These are phyloP conservation scores for Triticum dicoccoides DNA, from an alignment of 176 grass and related monocot species.

Conservation along the genomic window DNA sequence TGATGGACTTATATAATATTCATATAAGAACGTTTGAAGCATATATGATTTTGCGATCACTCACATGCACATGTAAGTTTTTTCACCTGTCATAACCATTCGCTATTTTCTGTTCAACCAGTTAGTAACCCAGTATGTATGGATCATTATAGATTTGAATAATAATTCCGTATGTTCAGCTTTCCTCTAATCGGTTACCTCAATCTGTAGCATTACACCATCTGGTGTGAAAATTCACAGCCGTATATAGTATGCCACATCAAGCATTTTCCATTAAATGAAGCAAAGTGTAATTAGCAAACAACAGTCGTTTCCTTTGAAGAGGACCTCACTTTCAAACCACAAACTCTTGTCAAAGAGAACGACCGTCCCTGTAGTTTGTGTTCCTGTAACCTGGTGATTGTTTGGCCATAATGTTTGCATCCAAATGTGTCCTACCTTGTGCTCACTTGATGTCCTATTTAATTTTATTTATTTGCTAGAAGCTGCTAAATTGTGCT, in stretches of 20 bases:
- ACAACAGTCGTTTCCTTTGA: neutral
- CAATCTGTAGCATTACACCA: neutral
- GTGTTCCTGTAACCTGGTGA: neutral
- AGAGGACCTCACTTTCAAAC: neutral
- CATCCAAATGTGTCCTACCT: neutral
- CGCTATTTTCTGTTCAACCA: neutral
- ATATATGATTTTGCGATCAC: conserved; percentile 4
- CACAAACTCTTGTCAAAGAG: neutral
- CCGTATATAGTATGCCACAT: neutral
- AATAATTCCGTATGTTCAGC: neutral
- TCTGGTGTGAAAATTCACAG: neutral
- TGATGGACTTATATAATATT: neutral
- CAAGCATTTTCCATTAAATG: neutral
- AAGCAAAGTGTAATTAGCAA: neutral
- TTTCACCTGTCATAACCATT: conserved; percentile 13
- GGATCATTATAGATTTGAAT: neutral
- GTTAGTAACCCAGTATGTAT: neutral
- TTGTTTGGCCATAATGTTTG: neutral
- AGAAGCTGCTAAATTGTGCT: neutral
- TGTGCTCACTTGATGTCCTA: neutral
- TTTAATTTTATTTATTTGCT: neutral
- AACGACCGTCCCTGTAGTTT: neutral
- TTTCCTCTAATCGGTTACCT: neutral
- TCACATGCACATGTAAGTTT: conserved; percentile 33
- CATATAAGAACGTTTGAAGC: conserved; percentile 16